Conservation (phyloP, 163 green algal species). For the Scenedesmus sp. region DNA sequence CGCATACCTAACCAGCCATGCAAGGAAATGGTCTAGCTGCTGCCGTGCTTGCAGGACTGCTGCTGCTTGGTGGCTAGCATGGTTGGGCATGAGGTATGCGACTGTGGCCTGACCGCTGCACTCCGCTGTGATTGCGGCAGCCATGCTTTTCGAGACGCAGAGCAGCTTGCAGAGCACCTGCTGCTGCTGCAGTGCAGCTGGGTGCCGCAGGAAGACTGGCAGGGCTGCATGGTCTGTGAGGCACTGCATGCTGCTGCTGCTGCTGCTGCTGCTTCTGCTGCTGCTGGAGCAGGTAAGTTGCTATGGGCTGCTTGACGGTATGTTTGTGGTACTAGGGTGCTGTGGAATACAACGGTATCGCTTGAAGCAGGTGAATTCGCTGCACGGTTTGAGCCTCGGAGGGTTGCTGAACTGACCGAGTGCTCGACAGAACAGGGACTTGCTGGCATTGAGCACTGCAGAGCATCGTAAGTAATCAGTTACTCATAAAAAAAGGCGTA, state of each 20-base stretch:
- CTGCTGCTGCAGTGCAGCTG: not conserved
- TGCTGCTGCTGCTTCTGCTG: not conserved
- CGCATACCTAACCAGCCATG: not conserved
- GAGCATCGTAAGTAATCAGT: too few relatives aligned
- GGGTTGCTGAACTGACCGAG: too few relatives aligned
- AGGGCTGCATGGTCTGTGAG: not conserved
- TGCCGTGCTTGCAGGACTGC: not conserved
- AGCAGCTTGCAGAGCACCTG: not conserved
- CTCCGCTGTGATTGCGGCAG: not conserved
- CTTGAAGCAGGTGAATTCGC: too few relatives aligned
- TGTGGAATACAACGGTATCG: too few relatives aligned
- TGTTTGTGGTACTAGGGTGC: not conserved
- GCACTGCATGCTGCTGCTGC: not conserved
- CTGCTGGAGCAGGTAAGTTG: not conserved
- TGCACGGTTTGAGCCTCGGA: too few relatives aligned
- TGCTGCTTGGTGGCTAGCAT: not conserved
- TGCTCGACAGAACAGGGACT: too few relatives aligned
- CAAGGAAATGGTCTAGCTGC: not conserved
- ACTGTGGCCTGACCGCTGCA: not conserved
- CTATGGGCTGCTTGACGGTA: not conserved
- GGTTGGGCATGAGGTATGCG: not conserved
- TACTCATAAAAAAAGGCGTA: too few relatives aligned
- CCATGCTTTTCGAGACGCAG: not conserved
- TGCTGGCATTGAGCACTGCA: too few relatives aligned
- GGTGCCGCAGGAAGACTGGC: not conserved